phyloP scores from a whole-genome alignment of 176 grass and related monocot species.

The Musa beccarii region DNA sequence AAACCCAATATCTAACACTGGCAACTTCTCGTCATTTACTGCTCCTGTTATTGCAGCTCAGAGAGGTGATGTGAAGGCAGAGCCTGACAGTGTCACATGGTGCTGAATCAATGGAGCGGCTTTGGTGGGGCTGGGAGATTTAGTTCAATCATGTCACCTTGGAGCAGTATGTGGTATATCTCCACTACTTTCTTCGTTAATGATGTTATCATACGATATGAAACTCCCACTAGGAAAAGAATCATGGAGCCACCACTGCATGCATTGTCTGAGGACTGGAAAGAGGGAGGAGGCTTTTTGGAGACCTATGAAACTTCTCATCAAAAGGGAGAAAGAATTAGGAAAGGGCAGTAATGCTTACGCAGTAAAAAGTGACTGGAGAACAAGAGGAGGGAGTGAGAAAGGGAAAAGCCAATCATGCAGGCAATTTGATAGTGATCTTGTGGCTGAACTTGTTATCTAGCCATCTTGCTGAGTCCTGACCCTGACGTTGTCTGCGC shows the following conservation, averaged over 20 bases:
- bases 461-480: slow-evolving; percentile 12
- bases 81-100: slow-evolving; percentile 50
- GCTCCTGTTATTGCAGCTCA: slow-evolving; percentile 9
- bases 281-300: background rate
- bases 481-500: slow-evolving; percentile 24
- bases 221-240: slow-evolving; percentile 23
- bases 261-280: slow-evolving; percentile 2
- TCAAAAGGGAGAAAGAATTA: background rate
- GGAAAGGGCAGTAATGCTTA: background rate
- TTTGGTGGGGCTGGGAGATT: slow-evolving; percentile 17
- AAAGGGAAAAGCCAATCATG: slow-evolving; percentile 11
- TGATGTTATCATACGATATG: slow-evolving; percentile 27
- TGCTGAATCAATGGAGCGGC: slow-evolving; percentile 28
- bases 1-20: background rate
- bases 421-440: slow-evolving; percentile 23
- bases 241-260: background rate
- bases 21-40: slow-evolving; percentile 2
- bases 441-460: slow-evolving; percentile 7
- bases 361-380: background rate
- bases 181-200: background rate
- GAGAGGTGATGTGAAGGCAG: slow-evolving; percentile 6
- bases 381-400: background rate
- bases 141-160: slow-evolving; percentile 9
- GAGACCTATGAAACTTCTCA: background rate
- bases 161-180: slow-evolving; percentile 20